Percentiles rank a stretch among this genome's conserved stretches.
Evolutionary conservation across 2,329 filamentous ascomycete genomes (phyloP).

Genomic region (Xylaria sp.): DNA sequence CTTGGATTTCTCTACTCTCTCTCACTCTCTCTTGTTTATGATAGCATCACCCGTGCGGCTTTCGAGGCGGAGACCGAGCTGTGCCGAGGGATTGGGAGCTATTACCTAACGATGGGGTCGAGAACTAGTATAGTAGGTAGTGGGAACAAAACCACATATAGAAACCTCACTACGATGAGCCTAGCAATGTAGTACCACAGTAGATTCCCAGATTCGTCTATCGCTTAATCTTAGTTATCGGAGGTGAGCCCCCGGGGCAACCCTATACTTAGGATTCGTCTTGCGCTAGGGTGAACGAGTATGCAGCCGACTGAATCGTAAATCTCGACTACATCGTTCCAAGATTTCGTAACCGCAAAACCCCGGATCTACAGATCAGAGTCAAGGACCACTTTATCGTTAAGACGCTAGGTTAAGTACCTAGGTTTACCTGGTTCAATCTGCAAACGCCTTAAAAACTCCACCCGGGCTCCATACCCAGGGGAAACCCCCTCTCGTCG

Average conservation of each 20-base stretch:
- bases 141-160: slow-evolving; percentile 9
- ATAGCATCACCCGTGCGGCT: not conserved
- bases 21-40: not conserved
- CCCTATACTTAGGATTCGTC: slow-evolving; percentile 7
- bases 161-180: slow-evolving; percentile 2
- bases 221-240: slow-evolving; percentile 18
- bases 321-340: slow-evolving; percentile 31
- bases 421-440: not conserved
- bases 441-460: slow-evolving; percentile 14
- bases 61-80: not conserved
- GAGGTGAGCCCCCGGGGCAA: slow-evolving; percentile 15
- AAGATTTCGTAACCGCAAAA: slow-evolving; percentile 34
- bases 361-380: slow-evolving; percentile 32
- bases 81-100: slow-evolving; percentile 13
- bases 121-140: not conserved
- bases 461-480: slow-evolving; percentile 14
- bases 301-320: slow-evolving; percentile 24
- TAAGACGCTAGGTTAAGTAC: slow-evolving; percentile 1
- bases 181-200: slow-evolving; percentile 18
- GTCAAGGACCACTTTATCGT: slow-evolving; percentile 27
- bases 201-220: slow-evolving; percentile 16
- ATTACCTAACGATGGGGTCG: slow-evolving; percentile 4
- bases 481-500: slow-evolving; percentile 15
- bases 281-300: slow-evolving; percentile 16
- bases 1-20: not conserved